Conservation (phyloP, 1,284 basidiomycete genomes). For the Tetrapyrgos nigripes region DNA sequence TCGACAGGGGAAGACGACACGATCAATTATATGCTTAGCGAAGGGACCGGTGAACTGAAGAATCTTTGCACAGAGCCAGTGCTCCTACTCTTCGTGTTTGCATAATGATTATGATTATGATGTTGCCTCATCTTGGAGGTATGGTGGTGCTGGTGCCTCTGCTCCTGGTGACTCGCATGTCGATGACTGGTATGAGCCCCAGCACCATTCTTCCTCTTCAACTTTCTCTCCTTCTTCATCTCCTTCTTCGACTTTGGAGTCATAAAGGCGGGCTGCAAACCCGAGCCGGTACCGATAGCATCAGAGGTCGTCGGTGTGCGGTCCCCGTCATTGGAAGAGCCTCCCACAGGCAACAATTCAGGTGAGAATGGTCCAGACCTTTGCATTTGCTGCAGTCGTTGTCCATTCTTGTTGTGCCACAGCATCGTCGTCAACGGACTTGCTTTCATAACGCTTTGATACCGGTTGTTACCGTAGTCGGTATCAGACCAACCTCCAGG, state of each 20-base stretch:
- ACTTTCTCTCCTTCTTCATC: conserved; percentile 64
- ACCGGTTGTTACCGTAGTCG: conserved; percentile 40
- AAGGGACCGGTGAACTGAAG: conserved; percentile 16
- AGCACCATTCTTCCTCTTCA: conserved; percentile 55
- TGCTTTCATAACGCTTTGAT: conserved; percentile 53
- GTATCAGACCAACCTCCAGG: conserved; percentile 44
- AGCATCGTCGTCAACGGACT: conserved; percentile 64
- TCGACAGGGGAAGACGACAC: not conserved
- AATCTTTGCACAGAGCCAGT: conserved; percentile 63
- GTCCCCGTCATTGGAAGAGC: conserved; percentile 52
- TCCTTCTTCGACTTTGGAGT: conserved; percentile 58
- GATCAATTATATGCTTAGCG: conserved; percentile 12
- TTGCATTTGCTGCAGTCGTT: conserved; percentile 28
- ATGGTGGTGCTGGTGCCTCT: conserved; percentile 40
- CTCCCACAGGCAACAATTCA: conserved; percentile 51
- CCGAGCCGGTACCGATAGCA: conserved; percentile 6
- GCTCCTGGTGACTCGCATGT: conserved; percentile 39
- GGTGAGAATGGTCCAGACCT: conserved; percentile 54
- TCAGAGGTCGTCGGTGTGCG: conserved; percentile 51
- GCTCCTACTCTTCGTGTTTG: conserved; percentile 70
- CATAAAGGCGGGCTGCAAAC: conserved; percentile 17
- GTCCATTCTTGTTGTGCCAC: conserved; percentile 51
- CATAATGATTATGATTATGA: conserved; percentile 65
- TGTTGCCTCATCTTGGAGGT: conserved; percentile 37
- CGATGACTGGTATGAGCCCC: conserved; percentile 32